A percentile compares a stretch with the other conserved stretches of the same genome.
Conservation (phyloP, 148 eudicot species). For the Heliosperma pusillum region DNA sequence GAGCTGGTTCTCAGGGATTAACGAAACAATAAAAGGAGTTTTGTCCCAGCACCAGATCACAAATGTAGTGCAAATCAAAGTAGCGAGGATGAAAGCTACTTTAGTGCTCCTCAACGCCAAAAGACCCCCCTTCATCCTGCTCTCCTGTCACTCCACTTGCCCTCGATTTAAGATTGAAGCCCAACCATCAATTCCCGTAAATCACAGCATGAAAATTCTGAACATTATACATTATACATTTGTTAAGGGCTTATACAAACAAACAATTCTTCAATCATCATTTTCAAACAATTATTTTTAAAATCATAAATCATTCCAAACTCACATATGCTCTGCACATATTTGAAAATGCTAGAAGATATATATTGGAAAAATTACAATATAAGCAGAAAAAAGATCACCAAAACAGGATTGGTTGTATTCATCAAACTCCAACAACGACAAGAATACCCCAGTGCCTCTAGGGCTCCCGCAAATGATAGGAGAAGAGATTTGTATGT, state of each 20-base stretch:
- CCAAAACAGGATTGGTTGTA: neutral
- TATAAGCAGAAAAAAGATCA: neutral
- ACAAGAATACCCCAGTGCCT: neutral
- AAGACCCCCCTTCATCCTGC: slow-evolving; percentile 45
- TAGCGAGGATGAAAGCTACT: slow-evolving; percentile 40
- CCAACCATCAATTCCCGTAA: slow-evolving; percentile 3
- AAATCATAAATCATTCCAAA: neutral
- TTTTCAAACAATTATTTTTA: neutral
- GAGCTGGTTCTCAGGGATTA: slow-evolving; percentile 36
- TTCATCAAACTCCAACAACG: neutral
- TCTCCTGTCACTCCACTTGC: slow-evolving; percentile 14
- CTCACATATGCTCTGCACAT: neutral
- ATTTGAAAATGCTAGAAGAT: neutral
- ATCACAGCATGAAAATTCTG: slow-evolving; percentile 8
- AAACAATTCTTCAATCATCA: neutral
- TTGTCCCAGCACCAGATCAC: slow-evolving; percentile 61
- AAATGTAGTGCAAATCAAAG: slow-evolving; percentile 44
- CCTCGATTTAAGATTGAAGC: slow-evolving; percentile 14
- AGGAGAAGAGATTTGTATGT: neutral
- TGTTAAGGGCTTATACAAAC: neutral
- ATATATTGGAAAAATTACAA: neutral
- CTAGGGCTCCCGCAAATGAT: neutral
- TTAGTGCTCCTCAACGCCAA: slow-evolving; percentile 39
- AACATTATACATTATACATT: neutral
- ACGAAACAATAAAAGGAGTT: slow-evolving; percentile 41